Evolutionary conservation across 495 filamentous ascomycete genomes (phyloP).

Genomic region (Neurospora sp.): DNA sequence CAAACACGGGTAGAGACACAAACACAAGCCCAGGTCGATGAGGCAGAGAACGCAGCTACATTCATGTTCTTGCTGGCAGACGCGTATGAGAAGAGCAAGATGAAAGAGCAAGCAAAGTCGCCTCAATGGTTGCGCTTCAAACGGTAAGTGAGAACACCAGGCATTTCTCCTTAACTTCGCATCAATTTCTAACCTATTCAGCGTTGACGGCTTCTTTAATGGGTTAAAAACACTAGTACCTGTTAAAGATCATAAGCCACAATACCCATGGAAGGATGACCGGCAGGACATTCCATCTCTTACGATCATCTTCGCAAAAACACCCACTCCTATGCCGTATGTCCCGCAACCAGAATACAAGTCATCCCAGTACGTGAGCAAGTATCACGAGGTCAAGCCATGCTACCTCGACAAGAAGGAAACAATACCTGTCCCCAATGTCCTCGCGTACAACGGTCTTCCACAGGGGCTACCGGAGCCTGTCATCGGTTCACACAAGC

Average conservation of each 20-base stretch:
- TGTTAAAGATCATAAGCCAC: constrained; percentile 53
- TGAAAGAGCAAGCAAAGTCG: constrained; percentile 11
- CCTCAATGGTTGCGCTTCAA: constrained; percentile 32
- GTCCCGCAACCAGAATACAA: constrained; percentile 59
- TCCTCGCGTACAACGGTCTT: constrained; percentile 63
- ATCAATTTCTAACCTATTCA: constrained; percentile 11
- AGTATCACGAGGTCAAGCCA: constrained; percentile 53
- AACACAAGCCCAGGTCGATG: background rate
- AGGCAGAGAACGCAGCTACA: background rate
- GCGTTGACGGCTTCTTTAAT: constrained; percentile 67
- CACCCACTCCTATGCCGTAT: constrained; percentile 50
- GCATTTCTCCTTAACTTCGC: background rate
- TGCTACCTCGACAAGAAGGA: constrained; percentile 66
- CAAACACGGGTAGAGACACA: background rate
- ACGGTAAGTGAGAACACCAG: constrained; percentile 25
- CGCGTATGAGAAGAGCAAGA: background rate
- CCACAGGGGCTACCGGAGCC: constrained; percentile 72
- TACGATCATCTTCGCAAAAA: constrained; percentile 22
- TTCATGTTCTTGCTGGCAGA: constrained; percentile 1
- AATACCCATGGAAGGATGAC: constrained; percentile 52
- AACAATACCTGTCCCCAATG: constrained; percentile 47
- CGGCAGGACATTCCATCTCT: constrained; percentile 19
- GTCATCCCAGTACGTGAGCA: constrained; percentile 45
- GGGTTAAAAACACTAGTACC: constrained; percentile 61
- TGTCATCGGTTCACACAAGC: constrained; percentile 66